Evolutionary conservation across 345 rosid species (phyloP), one percentile per base, ranked within the genome.

Genomic region (Salix udensis): DNA sequence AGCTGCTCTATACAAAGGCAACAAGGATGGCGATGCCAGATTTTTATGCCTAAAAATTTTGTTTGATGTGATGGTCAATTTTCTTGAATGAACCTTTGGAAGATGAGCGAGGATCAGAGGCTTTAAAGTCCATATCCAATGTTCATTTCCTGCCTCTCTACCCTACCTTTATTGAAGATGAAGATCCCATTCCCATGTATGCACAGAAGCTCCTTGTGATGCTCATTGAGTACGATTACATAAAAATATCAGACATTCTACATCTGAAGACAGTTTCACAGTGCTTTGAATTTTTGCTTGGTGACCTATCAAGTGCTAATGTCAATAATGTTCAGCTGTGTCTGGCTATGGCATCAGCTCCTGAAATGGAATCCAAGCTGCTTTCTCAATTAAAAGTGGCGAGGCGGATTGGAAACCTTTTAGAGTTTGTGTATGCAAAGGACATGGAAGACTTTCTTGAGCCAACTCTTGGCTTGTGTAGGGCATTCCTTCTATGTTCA

Each of bases 361-460:
- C 98, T 28, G 98, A 93, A 83, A 90, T 96, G 97, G 98, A 95
- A 55, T 84, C 93, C 58, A 93, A 91, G 79, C 72, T 96, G 70
- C 94, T 96, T 46, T 92, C 97, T 72, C 95, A 93, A 78, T 78
- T 93, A 46, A 89, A 89, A 83, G 94, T 91, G 44, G 98, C 88
- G 44, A 83, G 99, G 75, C 92, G 87, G 82, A 87, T 93, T 44
- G 98, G 99, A 66, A 93, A 91, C 82, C 91, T 96, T 37, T 74
- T 96, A 87, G 99, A 96, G 84, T 86, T 89, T 71, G 96, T 89
- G 44, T 83, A 78, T 71, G 92, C 96, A n/a, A 96, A 89, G 87
- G 96, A 89, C 64, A 93, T 96, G 99, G 99, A 90, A 83, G 98
- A 96, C 86, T 96, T 93, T 82, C 90, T 96, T 0, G 97, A 96